These are phyloP conservation scores for Phyllosticta capitalensis DNA, from an alignment of 2,329 filamentous ascomycete species.

Conservation along the genomic window DNA sequence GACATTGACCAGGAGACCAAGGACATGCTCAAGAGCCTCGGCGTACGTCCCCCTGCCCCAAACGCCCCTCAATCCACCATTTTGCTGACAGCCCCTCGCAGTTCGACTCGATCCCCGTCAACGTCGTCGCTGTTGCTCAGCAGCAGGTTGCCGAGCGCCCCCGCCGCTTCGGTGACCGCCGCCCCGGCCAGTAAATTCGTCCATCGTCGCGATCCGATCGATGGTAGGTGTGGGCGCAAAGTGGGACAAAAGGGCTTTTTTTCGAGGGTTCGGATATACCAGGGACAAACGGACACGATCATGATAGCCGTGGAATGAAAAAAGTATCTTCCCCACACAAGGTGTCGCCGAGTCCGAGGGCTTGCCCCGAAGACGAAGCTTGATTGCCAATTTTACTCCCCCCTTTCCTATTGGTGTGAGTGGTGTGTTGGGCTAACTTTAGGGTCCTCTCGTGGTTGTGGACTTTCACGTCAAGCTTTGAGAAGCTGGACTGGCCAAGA, in stretches of 20 bases:
- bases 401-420: background rate
- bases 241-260: constrained; percentile 8
- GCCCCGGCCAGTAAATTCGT: constrained; percentile 19
- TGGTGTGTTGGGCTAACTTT: background rate
- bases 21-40: constrained; percentile 96
- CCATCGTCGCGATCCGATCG: constrained; percentile 16
- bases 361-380: constrained; percentile 60
- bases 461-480: background rate
- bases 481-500: too few species aligned
- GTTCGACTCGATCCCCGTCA: constrained; percentile 98
- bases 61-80: background rate
- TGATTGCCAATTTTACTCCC: constrained; percentile 65
- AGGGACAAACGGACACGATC: constrained; percentile 25
- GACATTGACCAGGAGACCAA: constrained; percentile 97
- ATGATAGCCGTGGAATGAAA: constrained; percentile 16
- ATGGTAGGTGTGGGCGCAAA: constrained; percentile 15
- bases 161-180: constrained; percentile 65
- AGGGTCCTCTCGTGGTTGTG: background rate
- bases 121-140: constrained; percentile 83
- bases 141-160: constrained; percentile 76
- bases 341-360: constrained; percentile 81
- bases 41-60: constrained; percentile 56
- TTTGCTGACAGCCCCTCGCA: constrained; percentile 31
- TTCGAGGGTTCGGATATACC: constrained; percentile 16
- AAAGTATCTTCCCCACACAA: constrained; percentile 40